Conservation (phyloP, 1,284 basidiomycete genomes). For the Prillingera fragicola region DNA sequence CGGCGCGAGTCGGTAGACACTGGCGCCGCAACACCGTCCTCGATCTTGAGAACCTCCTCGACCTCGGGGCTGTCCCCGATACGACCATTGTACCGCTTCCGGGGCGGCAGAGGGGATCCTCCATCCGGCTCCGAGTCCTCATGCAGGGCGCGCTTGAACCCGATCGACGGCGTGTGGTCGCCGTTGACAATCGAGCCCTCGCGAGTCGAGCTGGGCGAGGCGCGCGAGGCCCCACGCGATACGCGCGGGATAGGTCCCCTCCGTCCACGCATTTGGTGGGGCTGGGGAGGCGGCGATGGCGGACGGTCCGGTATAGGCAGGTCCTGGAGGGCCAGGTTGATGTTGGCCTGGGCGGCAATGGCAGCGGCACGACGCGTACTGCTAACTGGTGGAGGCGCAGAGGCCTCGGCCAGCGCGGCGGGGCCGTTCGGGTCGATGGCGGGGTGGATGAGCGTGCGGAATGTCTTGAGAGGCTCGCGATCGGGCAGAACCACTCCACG, state of each 20-base stretch:
- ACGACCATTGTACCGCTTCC: slow-evolving; percentile 23
- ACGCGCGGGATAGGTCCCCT: slow-evolving; percentile 11
- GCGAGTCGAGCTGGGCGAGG: slow-evolving; percentile 25
- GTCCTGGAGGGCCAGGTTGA: slow-evolving; percentile 46
- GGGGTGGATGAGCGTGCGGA: slow-evolving; percentile 67
- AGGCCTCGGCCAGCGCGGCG: slow-evolving; percentile 26
- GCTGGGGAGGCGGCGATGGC: slow-evolving; percentile 39
- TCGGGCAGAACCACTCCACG: slow-evolving; percentile 87
- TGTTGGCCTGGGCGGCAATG: slow-evolving; percentile 62
- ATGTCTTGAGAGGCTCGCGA: slow-evolving; percentile 85
- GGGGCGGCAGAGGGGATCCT: slow-evolving; percentile 16
- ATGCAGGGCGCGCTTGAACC: slow-evolving; percentile 22
- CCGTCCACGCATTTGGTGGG: too few relatives aligned
- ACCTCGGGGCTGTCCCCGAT: slow-evolving; percentile 20
- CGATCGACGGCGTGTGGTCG: slow-evolving; percentile 17
- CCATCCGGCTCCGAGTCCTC: slow-evolving; percentile 27
- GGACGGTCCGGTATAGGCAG: slow-evolving; percentile 46
- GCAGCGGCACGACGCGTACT: slow-evolving; percentile 70
- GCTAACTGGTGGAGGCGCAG: slow-evolving; percentile 57
- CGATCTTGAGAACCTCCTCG: slow-evolving; percentile 13
- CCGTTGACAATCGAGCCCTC: slow-evolving; percentile 27
- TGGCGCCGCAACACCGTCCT: neutral
- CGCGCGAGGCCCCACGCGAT: slow-evolving; percentile 18
- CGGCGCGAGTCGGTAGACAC: neutral
- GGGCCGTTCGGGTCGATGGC: slow-evolving; percentile 33